Evolutionary conservation across 495 filamentous ascomycete species (phyloP), one percentile per base, ranked within the genome.

Genomic region (Aspergillus campestris): DNA sequence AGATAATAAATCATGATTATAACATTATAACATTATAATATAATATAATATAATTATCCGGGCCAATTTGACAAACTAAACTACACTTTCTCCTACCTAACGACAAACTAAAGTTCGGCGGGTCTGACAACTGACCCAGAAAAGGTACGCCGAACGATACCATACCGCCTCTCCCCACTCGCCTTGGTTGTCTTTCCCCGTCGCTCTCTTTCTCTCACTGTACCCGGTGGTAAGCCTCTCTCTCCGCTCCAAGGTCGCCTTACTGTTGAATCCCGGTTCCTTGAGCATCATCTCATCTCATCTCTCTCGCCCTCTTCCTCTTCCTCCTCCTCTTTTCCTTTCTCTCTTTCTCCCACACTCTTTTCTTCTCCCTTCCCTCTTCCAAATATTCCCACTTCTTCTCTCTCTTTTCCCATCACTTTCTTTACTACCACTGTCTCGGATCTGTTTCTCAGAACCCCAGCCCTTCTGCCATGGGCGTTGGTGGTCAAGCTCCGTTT

Each of bases 211-310:
- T 41, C 47, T 18, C 30, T 43, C 41, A 33, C 32, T 45, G 27
- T 27, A 31, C 13, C 42, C 18, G 18, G 18, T 24, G 18, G 18
- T 24, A 24, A 24, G 18, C 18, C 18, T 24, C 18, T n/a, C 40
- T 53, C 51, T 53, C 51, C 51, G 51, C 51, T 53, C 45, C 42
- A 48, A 48, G 40, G 45, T 51, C 51, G 51, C 52, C 52, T 55
- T 56, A 53, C 55, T 37, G 51, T 57, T 45, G 31, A 45, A 45
- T 45, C 43, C 50, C 43, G 49, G 40, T 52, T 50, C 46, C 45
- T 55, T 59, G 50, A 52, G 56, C 61, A 59, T 67, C 64, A 62
- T 61, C 61, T 58, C 51, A 56, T 50, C 57, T 59, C 59, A 55
- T 57, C 58, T 53, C 55, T 53, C 55, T 42, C 28, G 34, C 31